Conservation (phyloP, 805 yeast species). For the Pichia scutulata region DNA sequence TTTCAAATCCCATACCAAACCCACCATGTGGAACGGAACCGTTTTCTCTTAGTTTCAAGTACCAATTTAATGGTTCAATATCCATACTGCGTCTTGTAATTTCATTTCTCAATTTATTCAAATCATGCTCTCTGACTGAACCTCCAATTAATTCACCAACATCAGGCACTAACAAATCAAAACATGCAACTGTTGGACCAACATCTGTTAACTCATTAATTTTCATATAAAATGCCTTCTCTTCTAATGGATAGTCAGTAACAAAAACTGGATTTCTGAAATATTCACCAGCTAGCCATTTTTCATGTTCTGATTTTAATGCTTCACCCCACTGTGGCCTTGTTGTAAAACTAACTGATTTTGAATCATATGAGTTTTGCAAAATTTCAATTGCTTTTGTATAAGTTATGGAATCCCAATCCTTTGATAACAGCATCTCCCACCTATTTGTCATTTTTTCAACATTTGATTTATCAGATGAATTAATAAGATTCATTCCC, state of each 20-base stretch:
- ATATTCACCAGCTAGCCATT: constrained; percentile 69
- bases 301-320: constrained; percentile 81
- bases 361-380: constrained; percentile 24
- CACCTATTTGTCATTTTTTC: constrained; percentile 45
- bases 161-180: constrained; percentile 81
- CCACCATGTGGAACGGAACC: constrained; percentile 96
- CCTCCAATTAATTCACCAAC: constrained; percentile 96
- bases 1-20: constrained; percentile 90
- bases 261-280: constrained; percentile 77
- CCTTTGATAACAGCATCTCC: constrained; percentile 38
- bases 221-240: constrained; percentile 93
- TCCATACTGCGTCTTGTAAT: constrained; percentile 53
- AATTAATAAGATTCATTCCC: constrained; percentile 29
- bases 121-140: constrained; percentile 74
- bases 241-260: constrained; percentile 71
- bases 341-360: constrained; percentile 31
- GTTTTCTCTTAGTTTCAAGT: constrained; percentile 58
- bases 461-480: constrained; percentile 32
- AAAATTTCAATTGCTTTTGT: constrained; percentile 61
- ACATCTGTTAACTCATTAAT: constrained; percentile 26
- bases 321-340: constrained; percentile 63
- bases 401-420: constrained; percentile 72
- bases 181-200: constrained; percentile 74
- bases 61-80: constrained; percentile 65
- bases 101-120: constrained; percentile 38